Conservation (phyloP, 768 basidiomycete species). For the Rhizopogon roseolus region DNA sequence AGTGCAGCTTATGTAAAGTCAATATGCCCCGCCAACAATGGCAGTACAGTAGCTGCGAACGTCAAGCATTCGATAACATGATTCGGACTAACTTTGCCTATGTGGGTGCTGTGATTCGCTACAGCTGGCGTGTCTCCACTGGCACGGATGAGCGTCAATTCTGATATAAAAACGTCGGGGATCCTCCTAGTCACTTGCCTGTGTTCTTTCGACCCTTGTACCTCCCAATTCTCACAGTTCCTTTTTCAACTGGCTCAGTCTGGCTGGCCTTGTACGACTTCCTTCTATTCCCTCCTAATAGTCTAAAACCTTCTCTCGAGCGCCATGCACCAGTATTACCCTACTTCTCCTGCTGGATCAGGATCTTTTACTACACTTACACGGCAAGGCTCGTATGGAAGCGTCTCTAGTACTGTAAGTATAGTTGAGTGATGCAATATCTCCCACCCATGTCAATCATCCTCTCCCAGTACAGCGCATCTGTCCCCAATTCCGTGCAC, state of each 20-base stretch:
- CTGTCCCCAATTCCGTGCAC: conserved; percentile 59
- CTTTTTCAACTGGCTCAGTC: background rate
- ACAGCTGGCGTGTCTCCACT: background rate
- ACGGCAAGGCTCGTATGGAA: background rate
- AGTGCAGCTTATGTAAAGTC: background rate
- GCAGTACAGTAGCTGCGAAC: background rate
- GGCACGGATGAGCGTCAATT: background rate
- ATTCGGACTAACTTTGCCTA: background rate
- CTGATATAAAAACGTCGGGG: background rate
- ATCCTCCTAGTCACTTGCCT: background rate
- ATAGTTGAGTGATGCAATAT: background rate
- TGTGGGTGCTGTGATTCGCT: background rate
- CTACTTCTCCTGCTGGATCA: conserved; percentile 5
- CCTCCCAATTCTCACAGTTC: background rate
- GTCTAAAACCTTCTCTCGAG: background rate
- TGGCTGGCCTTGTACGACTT: background rate
- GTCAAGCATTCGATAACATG: background rate
- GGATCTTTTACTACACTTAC: background rate
- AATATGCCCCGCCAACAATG: background rate
- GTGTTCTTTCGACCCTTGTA: background rate
- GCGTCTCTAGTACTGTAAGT: background rate
- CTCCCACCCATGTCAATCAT: background rate
- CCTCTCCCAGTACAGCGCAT: conserved; percentile 16
- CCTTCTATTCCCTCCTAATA: background rate
- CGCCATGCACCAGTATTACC: conserved; percentile 5